A percentile compares a stretch with the other conserved stretches of the same genome.
Evolutionary conservation across 2,329 filamentous ascomycete genomes (phyloP).

Genomic region (Trichoderma simmonsii): DNA sequence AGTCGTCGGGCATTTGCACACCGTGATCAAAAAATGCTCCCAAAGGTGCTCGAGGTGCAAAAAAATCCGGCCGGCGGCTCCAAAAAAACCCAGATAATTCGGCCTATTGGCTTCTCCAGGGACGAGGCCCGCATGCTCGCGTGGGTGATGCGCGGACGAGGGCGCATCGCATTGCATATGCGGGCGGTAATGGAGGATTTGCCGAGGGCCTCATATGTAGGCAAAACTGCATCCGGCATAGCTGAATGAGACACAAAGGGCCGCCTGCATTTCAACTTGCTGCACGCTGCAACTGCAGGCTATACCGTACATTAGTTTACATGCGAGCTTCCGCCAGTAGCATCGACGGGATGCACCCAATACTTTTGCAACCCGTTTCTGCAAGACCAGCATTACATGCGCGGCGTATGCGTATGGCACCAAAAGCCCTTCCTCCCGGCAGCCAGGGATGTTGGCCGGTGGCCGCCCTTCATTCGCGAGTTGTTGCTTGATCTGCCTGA

Average conservation of each 20-base stretch:
- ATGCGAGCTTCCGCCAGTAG: not conserved
- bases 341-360: not conserved
- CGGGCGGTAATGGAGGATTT: not conserved
- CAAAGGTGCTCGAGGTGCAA: not conserved
- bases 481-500: not conserved
- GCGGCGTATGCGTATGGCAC: too few species aligned
- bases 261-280: not conserved
- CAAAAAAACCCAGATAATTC: not conserved
- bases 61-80: not conserved
- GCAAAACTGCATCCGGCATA: conserved; percentile 4
- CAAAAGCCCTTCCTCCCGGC: not conserved
- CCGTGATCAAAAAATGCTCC: not conserved
- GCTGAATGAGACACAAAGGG: not conserved
- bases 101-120: not conserved
- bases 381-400: not conserved
- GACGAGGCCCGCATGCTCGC: conserved; percentile 10
- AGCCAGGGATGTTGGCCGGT: not conserved
- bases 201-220: not conserved
- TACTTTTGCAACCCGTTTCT: not conserved
- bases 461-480: not conserved
- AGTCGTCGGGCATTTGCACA: not conserved
- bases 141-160: conserved; percentile 11
- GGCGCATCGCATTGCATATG: conserved; percentile 6
- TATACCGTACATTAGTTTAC: not conserved
- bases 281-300: not conserved